Conservation (phyloP, 139 green algal species). For the Closterium sp. region DNA sequence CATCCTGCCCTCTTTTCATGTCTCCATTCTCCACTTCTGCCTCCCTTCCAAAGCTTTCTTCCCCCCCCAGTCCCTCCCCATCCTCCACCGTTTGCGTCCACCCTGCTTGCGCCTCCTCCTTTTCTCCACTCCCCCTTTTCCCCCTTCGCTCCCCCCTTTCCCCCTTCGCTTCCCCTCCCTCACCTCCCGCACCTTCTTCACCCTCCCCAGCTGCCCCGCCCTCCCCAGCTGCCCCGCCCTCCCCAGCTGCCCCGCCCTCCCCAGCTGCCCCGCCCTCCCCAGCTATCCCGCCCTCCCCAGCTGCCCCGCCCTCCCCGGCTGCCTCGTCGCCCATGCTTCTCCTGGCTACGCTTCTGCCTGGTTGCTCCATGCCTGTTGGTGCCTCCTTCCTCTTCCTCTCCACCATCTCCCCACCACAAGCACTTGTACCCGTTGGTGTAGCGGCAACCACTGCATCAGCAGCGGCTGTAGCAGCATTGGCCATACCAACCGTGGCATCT, state of each 20-base stretch:
- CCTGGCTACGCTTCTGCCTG: neutral
- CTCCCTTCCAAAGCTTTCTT: too few species aligned
- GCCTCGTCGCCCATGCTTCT: neutral
- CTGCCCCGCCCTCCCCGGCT: too few species aligned
- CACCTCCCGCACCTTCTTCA: too few species aligned
- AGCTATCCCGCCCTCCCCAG: too few species aligned
- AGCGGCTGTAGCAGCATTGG: neutral
- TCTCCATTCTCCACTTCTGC: too few species aligned
- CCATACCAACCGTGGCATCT: neutral
- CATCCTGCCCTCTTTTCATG: neutral
- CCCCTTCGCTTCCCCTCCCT: too few species aligned
- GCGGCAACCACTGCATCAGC: neutral
- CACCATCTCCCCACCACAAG: neutral
- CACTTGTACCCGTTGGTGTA: neutral
- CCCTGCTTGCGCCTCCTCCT: neutral
- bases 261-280: too few species aligned
- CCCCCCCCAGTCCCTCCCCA: neutral
- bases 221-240: too few species aligned
- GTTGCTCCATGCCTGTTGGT: neutral
- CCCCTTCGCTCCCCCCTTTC: too few species aligned
- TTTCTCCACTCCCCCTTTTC: neutral
- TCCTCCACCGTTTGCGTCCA: neutral
- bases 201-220: too few species aligned
- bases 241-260: too few species aligned
- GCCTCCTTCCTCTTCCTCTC: neutral